These are phyloP conservation scores for Colletotrichum echinochloae DNA, from an alignment of 2,329 filamentous ascomycete genomes.

Conservation along the genomic window DNA sequence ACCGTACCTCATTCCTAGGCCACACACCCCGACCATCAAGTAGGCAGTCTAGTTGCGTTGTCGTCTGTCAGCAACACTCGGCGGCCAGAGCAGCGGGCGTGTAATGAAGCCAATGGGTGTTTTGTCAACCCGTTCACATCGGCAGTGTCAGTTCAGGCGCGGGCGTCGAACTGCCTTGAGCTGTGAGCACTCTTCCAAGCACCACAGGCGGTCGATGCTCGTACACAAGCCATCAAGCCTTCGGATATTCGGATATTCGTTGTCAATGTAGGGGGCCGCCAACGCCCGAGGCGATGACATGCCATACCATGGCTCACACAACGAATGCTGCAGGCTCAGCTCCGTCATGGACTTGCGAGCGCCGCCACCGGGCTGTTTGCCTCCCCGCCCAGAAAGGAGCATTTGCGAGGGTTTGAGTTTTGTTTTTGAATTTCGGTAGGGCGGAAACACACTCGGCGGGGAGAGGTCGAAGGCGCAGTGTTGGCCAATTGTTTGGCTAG, in stretches of 20 bases:
- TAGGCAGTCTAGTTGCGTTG: background rate
- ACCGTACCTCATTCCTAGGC: background rate
- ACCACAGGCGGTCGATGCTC: background rate
- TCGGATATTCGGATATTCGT: background rate
- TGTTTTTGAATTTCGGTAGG: conserved; percentile 23
- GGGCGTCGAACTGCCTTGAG: conserved; percentile 7
- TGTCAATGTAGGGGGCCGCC: background rate
- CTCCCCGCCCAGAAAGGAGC: background rate
- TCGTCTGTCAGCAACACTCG: background rate
- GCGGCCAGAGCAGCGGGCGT: conserved; percentile 13
- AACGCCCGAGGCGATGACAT: background rate
- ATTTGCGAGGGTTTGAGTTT: conserved; percentile 15
- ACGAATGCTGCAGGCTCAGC: background rate
- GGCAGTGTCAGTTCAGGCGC: conserved; percentile 13
- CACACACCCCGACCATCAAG: background rate
- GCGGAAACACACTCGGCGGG: conserved; percentile 21
- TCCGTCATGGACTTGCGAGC: background rate
- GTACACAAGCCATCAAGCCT: background rate
- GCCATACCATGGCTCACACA: background rate
- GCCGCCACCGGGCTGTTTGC: background rate
- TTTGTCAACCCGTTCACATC: background rate
- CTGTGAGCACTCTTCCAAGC: conserved; percentile 4
- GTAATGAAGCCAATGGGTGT: conserved; percentile 24
- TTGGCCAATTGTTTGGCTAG: conserved; percentile 15
- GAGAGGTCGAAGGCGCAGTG: conserved; percentile 12